Evolutionary conservation across 1,284 basidiomycete species (phyloP).

Genomic region (Athelia psychrophila): DNA sequence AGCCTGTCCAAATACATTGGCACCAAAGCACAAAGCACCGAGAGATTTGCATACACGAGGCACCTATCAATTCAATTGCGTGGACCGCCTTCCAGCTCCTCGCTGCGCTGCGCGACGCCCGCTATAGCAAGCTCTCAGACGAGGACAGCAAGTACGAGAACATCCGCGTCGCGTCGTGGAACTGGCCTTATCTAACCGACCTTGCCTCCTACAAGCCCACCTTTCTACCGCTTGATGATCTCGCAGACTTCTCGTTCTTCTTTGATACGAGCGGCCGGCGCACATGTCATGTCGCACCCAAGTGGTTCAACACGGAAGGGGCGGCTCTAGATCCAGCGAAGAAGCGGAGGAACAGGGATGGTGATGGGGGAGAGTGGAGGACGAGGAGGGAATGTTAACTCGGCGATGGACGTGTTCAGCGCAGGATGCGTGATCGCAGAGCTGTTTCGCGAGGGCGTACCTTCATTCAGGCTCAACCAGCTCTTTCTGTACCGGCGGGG

Average conservation of each 20-base stretch:
- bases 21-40: too few relatives aligned
- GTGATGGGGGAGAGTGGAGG: conserved; percentile 46
- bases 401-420: conserved; percentile 98
- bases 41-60: too few relatives aligned
- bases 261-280: conserved; percentile 94
- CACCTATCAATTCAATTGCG: too few relatives aligned
- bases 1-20: too few relatives aligned
- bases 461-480: conserved; percentile 93
- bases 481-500: conserved; percentile 94
- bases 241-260: conserved; percentile 97
- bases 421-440: conserved; percentile 96
- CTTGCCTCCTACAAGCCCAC: conserved; percentile 98
- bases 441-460: conserved; percentile 92
- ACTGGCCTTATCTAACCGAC: conserved; percentile 94
- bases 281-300: conserved; percentile 96
- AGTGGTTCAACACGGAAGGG: conserved; percentile 87
- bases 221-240: conserved; percentile 93
- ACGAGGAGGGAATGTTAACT: conserved; percentile 81
- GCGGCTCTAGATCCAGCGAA: conserved; percentile 67
- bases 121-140: conserved; percentile 84
- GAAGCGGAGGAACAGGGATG: conserved; percentile 49
- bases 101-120: conserved; percentile 80
- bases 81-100: conserved; percentile 98
- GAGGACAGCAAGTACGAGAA: conserved; percentile 99
- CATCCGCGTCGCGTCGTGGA: conserved; percentile 94